phyloP scores from a whole-genome alignment of 345 rosid species.

The Lagerstroemia speciosa region DNA sequence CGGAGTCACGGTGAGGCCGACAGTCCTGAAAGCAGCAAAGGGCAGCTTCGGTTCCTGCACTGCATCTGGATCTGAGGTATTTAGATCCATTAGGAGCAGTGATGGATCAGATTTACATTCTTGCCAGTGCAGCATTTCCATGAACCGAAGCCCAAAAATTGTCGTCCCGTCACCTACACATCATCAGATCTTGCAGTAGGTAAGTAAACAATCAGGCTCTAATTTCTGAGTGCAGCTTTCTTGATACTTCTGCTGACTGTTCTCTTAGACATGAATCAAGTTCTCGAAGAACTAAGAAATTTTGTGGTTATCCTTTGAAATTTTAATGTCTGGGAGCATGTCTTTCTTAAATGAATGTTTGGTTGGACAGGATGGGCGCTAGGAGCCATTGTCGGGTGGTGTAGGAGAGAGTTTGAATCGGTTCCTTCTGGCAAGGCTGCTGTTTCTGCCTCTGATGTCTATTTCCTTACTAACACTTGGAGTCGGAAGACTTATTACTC shows the following conservation, averaged over 20 bases:
- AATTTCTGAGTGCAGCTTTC: neutral
- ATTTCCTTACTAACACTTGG: neutral
- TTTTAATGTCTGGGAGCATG: neutral
- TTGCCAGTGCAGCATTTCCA: constrained; percentile 13
- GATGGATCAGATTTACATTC: constrained; percentile 21
- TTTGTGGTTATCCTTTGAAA: neutral
- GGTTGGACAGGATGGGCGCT: neutral
- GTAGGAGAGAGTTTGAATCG: neutral
- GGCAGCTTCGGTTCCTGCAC: constrained; percentile 16
- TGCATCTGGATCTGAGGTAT: constrained; percentile 27
- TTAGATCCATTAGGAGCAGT: constrained; percentile 29
- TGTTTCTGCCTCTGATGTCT: neutral
- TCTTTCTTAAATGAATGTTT: neutral
- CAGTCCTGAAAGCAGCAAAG: constrained; percentile 22
- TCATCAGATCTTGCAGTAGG: constrained; percentile 14
- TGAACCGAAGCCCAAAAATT: constrained; percentile 28
- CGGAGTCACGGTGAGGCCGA: constrained; percentile 13
- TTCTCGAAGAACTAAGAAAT: neutral
- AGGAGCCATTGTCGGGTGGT: neutral
- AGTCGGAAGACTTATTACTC: neutral
- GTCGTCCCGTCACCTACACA: constrained; percentile 32
- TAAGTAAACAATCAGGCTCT: neutral
- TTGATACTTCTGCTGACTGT: neutral
- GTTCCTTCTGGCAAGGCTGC: neutral
- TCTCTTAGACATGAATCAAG: neutral